Percentiles rank a stretch among this genome's conserved stretches.
Conservation (phyloP, 2,329 filamentous ascomycete species). For the Pestalotiopsis sp. region DNA sequence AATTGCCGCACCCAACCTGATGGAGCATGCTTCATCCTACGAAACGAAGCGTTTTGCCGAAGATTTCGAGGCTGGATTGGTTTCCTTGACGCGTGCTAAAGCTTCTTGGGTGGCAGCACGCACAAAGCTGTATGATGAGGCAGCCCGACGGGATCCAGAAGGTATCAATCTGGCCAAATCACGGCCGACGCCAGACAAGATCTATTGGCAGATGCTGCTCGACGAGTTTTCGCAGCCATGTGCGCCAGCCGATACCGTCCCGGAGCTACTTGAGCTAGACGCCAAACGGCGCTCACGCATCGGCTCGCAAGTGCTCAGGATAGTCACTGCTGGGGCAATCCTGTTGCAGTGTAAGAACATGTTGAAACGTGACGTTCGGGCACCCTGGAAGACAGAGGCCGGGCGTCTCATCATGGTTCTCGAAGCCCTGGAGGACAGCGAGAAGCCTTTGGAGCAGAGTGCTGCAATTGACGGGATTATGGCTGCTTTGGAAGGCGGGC, state of each 20-base stretch:
- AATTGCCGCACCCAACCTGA: conserved; percentile 70
- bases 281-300: conserved; percentile 62
- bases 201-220: conserved; percentile 76
- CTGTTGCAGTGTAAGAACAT: conserved; percentile 82
- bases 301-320: conserved; percentile 60
- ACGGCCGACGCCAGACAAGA: conserved; percentile 67
- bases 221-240: conserved; percentile 73
- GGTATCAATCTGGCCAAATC: conserved; percentile 63
- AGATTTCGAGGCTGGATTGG: conserved; percentile 58
- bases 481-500: conserved; percentile 63
- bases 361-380: conserved; percentile 77
- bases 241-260: conserved; percentile 57
- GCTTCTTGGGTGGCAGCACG: conserved; percentile 68
- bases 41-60: conserved; percentile 74
- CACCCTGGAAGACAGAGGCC: conserved; percentile 76
- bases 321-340: conserved; percentile 75
- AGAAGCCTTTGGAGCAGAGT: conserved; percentile 46
- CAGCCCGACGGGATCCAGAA: conserved; percentile 70
- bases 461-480: conserved; percentile 62
- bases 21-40: conserved; percentile 72
- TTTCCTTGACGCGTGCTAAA: conserved; percentile 62
- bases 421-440: conserved; percentile 52
- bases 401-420: conserved; percentile 71
- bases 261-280: conserved; percentile 77
- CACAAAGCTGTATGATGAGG: conserved; percentile 66